phyloP scores from a whole-genome alignment of 139 green algal species.

The Auxenochlorella protothecoides region DNA sequence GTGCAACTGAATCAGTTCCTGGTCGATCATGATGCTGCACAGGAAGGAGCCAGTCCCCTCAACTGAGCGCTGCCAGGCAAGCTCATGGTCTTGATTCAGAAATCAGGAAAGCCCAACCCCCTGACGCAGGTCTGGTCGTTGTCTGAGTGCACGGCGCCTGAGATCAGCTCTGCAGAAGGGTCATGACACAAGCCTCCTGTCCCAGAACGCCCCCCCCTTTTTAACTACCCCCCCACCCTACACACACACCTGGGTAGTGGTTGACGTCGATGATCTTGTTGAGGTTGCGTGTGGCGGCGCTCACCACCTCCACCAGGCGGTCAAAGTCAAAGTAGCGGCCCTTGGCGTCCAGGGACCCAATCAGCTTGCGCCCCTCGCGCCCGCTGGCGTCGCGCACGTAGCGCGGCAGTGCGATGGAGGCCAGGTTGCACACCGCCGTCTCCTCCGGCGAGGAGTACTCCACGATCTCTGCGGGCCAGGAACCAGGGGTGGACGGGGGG shows the following conservation, averaged over 20 bases:
- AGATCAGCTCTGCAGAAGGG: no score
- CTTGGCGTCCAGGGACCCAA: conserved; percentile 63
- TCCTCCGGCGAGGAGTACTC: conserved; percentile 92
- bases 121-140: no score
- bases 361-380: conserved; percentile 58
- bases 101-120: no score
- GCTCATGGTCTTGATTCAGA: no score
- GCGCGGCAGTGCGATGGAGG: conserved; percentile 89
- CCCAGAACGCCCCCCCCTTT: not conserved
- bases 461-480: conserved; percentile 74
- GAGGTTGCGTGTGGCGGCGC: conserved; percentile 74
- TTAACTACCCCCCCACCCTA: not conserved
- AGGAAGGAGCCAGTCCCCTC: no score
- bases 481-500: no score
- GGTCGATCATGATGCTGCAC: no score
- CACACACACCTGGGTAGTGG: conserved; percentile 72
- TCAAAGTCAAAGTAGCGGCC: conserved; percentile 82
- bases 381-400: conserved; percentile 51
- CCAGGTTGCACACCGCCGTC: conserved; percentile 98
- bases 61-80: no score
- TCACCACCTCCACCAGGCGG: conserved; percentile 52
- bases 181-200: no score
- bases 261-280: conserved; percentile 99
- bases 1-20: no score
- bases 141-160: no score